A percentile compares a stretch with the other conserved stretches of the same genome.
Evolutionary conservation across 2,329 filamentous ascomycete species (phyloP).

Genomic region (Fusarium sp.): DNA sequence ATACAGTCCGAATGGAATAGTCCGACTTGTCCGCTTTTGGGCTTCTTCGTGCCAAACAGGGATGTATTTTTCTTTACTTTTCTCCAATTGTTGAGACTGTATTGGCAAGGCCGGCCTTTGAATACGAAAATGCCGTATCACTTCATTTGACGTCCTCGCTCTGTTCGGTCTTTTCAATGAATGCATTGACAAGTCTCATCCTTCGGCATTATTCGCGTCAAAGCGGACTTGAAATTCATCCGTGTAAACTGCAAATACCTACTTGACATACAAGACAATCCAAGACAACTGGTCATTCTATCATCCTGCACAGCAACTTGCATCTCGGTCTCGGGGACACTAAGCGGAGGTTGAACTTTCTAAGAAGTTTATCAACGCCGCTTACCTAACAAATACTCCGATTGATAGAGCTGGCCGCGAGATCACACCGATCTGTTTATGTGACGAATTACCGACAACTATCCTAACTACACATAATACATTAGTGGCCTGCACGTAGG

Average conservation of each 20-base stretch:
- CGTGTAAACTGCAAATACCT: not conserved
- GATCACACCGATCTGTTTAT: no score
- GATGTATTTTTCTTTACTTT: not conserved
- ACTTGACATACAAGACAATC: no score
- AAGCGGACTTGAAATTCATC: not conserved
- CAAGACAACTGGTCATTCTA: no score
- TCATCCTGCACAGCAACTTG: constrained; percentile 4
- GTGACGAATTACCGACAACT: not conserved
- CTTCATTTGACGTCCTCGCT: not conserved
- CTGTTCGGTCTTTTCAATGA: not conserved
- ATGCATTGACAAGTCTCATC: not conserved
- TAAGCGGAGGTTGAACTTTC: not conserved
- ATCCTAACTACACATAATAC: not conserved
- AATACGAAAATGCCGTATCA: not conserved
- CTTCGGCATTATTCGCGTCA: not conserved
- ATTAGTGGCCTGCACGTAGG: no score
- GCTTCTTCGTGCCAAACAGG: no score
- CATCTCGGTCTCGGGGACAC: not conserved
- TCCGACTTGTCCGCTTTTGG: not conserved
- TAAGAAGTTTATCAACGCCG: not conserved
- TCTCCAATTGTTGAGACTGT: not conserved
- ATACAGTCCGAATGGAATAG: no score
- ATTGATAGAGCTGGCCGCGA: no score
- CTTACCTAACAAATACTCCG: not conserved
- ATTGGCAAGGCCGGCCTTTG: not conserved